Evolutionary conservation across 805 yeast species (phyloP).

Genomic region (Candida parachauliodes): DNA sequence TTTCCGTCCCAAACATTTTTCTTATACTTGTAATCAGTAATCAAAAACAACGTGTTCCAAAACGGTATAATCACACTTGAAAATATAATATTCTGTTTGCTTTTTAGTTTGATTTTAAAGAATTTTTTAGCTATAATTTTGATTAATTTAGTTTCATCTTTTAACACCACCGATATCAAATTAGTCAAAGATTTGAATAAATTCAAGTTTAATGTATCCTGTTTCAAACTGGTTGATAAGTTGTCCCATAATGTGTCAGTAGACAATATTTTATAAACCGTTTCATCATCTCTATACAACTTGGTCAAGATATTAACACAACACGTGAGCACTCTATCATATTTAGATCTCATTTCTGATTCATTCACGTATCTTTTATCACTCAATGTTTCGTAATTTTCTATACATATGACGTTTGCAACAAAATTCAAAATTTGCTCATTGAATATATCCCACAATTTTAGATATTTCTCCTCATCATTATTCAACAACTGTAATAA

Average conservation of each 20-base stretch:
- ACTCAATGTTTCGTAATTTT: constrained; percentile 60
- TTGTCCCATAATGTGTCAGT: constrained; percentile 34
- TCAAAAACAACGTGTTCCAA: constrained; percentile 41
- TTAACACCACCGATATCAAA: constrained; percentile 19
- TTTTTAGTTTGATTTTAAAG: constrained; percentile 38
- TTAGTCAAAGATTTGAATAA: constrained; percentile 28
- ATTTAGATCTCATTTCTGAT: constrained; percentile 66
- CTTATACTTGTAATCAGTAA: constrained; percentile 33
- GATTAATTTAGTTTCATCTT: constrained; percentile 18
- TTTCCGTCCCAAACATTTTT: constrained; percentile 51
- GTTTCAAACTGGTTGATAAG: constrained; percentile 20
- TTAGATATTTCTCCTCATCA: constrained; percentile 44
- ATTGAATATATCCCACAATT: constrained; percentile 59
- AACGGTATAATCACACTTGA: constrained; percentile 47
- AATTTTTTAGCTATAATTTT: constrained; percentile 44
- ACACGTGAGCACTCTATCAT: constrained; percentile 51
- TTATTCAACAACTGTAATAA: constrained; percentile 55
- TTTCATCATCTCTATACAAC: constrained; percentile 15
- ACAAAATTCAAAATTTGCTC: constrained; percentile 54
- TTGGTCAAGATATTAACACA: constrained; percentile 47
- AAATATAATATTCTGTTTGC: constrained; percentile 33
- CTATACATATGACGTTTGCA: constrained; percentile 49
- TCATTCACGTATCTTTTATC: constrained; percentile 68
- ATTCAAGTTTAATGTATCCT: constrained; percentile 25
- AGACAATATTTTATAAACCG: constrained; percentile 20